Evolutionary conservation across 2,329 filamentous ascomycete species (phyloP), one percentile per base, ranked within the genome.

Genomic region (Paracoccidioides brasiliensis): DNA sequence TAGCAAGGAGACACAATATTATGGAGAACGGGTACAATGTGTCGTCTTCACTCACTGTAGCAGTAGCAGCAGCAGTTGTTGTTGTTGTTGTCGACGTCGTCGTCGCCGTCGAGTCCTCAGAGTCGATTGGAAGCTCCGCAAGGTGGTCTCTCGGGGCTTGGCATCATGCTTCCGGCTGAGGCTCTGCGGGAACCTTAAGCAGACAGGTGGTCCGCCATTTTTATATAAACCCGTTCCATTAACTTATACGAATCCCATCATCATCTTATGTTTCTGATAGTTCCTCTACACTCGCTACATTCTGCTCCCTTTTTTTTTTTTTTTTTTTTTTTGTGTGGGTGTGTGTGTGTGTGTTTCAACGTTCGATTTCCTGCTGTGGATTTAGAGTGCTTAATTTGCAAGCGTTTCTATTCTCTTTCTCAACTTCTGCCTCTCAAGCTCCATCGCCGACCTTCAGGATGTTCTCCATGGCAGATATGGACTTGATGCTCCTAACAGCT

Each of bases 101-200:
- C 22, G 22, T 22, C 22, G 22, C 22, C 22, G 22, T 22, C 22
- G 22, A 22, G 22, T 22, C 22, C 22, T 22, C 22, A 22, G 2
- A 12, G 40, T 33, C 8, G 1, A 3, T 28, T n/a, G 3, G 41
- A 62, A 69, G 68, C 66, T 69, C 62, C 66, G 68, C 69, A 69
- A 71, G 69, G 69, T 72, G 70, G 69, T 72, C 69, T 69, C 67
- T 71, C 69, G 63, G 61, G 59, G 59, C 70, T 72, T 72, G 70
- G 70, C 69, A 60, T 59, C 61, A 62, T 54, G 48, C 35, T 40
- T 32, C 35, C 37, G 45, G 14, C 46, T 53, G 55, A 40, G 37
- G 41, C 55, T 54, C 15, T 58, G 58, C 61, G 61, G 62, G 58
- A 59, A 63, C 59, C 49, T 2, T 6, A 10, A 48, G 32, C 45